These are phyloP conservation scores for Acanthamoeba lenticulata DNA, from an alignment of 208 protist genomes.

Conservation along the genomic window DNA sequence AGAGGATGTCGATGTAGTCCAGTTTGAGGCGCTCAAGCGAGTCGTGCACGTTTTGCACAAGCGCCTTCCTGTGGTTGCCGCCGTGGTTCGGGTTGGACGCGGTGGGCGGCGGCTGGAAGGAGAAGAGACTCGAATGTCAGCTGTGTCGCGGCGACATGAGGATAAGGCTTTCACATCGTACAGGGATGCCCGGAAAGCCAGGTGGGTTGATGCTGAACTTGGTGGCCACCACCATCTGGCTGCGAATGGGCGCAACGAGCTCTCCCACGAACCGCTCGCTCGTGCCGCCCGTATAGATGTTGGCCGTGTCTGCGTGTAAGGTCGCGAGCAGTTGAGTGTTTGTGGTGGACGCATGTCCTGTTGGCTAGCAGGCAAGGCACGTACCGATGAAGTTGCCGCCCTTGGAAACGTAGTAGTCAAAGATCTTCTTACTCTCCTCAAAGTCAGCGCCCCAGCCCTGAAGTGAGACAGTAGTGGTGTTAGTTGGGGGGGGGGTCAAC, in stretches of 20 bases:
- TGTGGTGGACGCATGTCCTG: no score
- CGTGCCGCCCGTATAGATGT: background rate
- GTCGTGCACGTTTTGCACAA: background rate
- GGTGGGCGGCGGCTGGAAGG: background rate
- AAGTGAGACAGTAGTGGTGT: no score
- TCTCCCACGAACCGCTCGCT: constrained; percentile 33
- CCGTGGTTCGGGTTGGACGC: background rate
- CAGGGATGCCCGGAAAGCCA: no score
- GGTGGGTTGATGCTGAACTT: background rate
- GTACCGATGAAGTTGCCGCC: constrained; percentile 61
- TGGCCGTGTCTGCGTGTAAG: constrained; percentile 48
- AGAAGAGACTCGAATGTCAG: no score
- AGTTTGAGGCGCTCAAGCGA: constrained; percentile 20
- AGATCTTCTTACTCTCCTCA: constrained; percentile 40
- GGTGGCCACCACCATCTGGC: constrained; percentile 48
- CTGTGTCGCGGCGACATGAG: no score
- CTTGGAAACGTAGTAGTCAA: constrained; percentile 16
- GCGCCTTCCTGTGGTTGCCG: constrained; percentile 13
- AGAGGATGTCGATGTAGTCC: constrained; percentile 1
- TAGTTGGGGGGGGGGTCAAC: background rate
- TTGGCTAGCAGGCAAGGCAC: no score
- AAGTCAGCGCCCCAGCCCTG: background rate
- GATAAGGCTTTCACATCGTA: no score
- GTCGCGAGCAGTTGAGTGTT: no score
- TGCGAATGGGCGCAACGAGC: background rate